Percentiles rank a stretch among this genome's conserved stretches.
These are phyloP conservation scores for Microdochium bolleyi DNA, from an alignment of 2,329 filamentous ascomycete species.

Conservation along the genomic window DNA sequence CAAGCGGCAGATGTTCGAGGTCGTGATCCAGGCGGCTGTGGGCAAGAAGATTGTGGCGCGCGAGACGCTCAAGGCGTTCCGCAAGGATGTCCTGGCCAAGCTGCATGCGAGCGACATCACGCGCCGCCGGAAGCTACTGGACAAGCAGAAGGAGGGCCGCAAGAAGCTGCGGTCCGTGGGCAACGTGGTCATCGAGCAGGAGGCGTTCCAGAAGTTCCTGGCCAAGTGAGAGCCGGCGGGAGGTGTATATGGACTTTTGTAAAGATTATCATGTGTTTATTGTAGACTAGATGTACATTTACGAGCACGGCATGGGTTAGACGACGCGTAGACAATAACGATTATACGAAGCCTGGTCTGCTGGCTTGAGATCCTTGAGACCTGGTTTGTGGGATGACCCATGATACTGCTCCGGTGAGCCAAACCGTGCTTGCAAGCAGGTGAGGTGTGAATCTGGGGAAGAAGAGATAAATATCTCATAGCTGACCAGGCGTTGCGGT, in stretches of 20 bases:
- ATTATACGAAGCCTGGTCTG: too few species aligned
- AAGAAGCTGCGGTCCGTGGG: conserved; percentile 80
- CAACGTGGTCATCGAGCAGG: conserved; percentile 93
- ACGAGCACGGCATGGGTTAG: too few species aligned
- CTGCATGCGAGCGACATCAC: conserved; percentile 85
- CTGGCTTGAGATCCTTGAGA: too few species aligned
- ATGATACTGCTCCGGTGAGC: too few species aligned
- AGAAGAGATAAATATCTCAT: too few species aligned
- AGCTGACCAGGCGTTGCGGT: too few species aligned
- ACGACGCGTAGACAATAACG: too few species aligned
- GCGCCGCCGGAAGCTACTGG: conserved; percentile 75
- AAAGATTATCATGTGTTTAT: too few species aligned
- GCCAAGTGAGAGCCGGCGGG: conserved; percentile 49
- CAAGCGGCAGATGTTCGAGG: conserved; percentile 93
- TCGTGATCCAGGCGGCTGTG: conserved; percentile 86
- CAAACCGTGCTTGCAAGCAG: too few species aligned
- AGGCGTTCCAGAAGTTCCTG: conserved; percentile 90
- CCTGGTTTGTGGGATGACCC: too few species aligned
- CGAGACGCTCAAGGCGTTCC: conserved; percentile 92
- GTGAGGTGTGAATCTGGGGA: too few species aligned
- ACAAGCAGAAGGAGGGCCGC: conserved; percentile 93
- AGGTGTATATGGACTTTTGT: neutral
- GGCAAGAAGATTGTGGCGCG: conserved; percentile 78
- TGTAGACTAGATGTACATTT: too few species aligned
- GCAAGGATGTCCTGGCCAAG: conserved; percentile 91